phyloP scores from a whole-genome alignment of 306 rosid genomes.

The Dryas octopetala region DNA sequence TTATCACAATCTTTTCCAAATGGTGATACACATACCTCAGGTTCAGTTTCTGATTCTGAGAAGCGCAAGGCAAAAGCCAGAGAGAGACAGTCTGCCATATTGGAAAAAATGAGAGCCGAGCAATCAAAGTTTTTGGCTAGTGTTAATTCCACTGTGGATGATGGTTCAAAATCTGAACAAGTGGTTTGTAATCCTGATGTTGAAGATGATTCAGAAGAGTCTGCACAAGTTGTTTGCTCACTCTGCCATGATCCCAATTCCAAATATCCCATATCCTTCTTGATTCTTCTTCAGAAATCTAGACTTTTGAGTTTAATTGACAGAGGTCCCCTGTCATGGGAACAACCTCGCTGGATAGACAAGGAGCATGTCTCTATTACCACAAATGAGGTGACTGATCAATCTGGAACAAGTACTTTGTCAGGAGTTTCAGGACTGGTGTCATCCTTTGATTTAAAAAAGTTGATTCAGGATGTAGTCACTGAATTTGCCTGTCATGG shows the following conservation, averaged over 20 bases:
- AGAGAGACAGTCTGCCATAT: slow-evolving; percentile 91
- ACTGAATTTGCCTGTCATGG: slow-evolving; percentile 51
- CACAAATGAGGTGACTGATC: slow-evolving; percentile 39
- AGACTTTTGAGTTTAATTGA: slow-evolving; percentile 82
- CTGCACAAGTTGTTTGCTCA: slow-evolving; percentile 72
- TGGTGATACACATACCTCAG: slow-evolving; percentile 40
- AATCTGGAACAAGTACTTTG: slow-evolving; percentile 33
- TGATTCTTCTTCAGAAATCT: slow-evolving; percentile 90
- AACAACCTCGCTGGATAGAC: slow-evolving; percentile 42
- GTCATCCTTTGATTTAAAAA: slow-evolving; percentile 45
- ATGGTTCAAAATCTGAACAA: slow-evolving; percentile 48
- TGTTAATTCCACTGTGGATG: slow-evolving; percentile 54
- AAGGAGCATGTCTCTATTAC: slow-evolving; percentile 42
- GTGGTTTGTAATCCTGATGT: slow-evolving; percentile 39
- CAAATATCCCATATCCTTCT: slow-evolving; percentile 62
- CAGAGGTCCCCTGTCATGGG: slow-evolving; percentile 77
- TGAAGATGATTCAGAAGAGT: slow-evolving; percentile 53
- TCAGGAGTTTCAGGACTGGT: slow-evolving; percentile 40
- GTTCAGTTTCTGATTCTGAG: slow-evolving; percentile 66
- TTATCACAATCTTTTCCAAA: slow-evolving; percentile 41
- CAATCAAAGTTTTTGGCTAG: slow-evolving; percentile 89
- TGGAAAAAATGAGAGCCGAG: slow-evolving; percentile 92
- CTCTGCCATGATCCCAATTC: slow-evolving; percentile 90
- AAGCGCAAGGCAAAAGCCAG: slow-evolving; percentile 94
- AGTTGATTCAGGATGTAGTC: slow-evolving; percentile 55